These are phyloP conservation scores for Eudorina sp. DNA, from an alignment of 139 green algal genomes.

Conservation along the genomic window DNA sequence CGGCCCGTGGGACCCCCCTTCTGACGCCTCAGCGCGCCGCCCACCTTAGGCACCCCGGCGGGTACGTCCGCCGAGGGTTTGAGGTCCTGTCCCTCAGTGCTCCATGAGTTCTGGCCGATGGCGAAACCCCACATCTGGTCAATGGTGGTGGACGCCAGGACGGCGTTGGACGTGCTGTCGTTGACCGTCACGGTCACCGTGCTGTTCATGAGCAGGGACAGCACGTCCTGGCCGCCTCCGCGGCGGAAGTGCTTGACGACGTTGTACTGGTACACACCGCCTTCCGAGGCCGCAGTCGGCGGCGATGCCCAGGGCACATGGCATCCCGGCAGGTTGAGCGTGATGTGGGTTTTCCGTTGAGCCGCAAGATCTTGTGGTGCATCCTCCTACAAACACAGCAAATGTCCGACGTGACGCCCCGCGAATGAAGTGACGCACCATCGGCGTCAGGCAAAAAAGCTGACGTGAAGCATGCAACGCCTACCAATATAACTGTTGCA, in stretches of 20 bases:
- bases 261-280: slow-evolving; percentile 1
- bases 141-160: background rate
- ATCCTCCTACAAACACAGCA: slow-evolving; percentile 6
- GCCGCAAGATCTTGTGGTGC: slow-evolving; percentile 13
- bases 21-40: too few relatives aligned
- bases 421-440: too few relatives aligned
- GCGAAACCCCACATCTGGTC: slow-evolving; percentile 42
- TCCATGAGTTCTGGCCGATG: slow-evolving; percentile 35
- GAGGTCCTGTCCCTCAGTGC: slow-evolving; percentile 26
- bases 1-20: too few relatives aligned
- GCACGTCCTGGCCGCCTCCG: background rate
- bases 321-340: slow-evolving; percentile 32
- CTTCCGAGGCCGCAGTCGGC: background rate
- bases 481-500: slow-evolving; percentile 14
- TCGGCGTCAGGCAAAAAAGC: too few relatives aligned
- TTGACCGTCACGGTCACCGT: slow-evolving; percentile 10
- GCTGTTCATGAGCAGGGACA: slow-evolving; percentile 27
- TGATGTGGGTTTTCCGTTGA: slow-evolving; percentile 17
- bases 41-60: slow-evolving; percentile 40
- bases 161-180: slow-evolving; percentile 22
- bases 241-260: slow-evolving; percentile 27
- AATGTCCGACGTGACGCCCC: too few relatives aligned
- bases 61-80: slow-evolving; percentile 14
- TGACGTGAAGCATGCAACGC: too few relatives aligned
- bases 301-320: background rate